These are phyloP conservation scores for Sordariomycetes sp. DNA, from an alignment of 2,329 filamentous ascomycete species.

Conservation along the genomic window DNA sequence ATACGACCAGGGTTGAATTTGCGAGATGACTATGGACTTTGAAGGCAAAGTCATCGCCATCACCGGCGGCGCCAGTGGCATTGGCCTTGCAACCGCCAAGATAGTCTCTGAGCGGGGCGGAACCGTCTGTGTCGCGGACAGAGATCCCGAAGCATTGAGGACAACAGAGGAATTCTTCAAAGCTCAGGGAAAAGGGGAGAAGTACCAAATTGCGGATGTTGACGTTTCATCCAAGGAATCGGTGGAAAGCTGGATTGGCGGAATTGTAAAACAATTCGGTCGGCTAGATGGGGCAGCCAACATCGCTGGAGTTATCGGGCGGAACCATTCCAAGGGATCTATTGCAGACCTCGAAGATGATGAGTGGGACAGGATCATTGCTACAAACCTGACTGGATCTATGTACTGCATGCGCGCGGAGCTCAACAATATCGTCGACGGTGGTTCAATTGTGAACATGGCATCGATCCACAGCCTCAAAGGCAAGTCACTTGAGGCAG, in stretches of 20 bases:
- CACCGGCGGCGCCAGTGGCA: slow-evolving; percentile 12
- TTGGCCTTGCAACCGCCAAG: slow-evolving; percentile 9
- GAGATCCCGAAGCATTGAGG: slow-evolving; percentile 18
- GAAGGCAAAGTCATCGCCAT: slow-evolving; percentile 6
- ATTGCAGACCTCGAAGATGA: slow-evolving; percentile 34
- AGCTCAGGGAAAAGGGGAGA: slow-evolving; percentile 10
- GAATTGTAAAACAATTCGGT: slow-evolving; percentile 37
- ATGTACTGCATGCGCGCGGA: slow-evolving; percentile 41
- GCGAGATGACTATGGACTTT: slow-evolving; percentile 2
- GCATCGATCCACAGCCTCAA: slow-evolving; percentile 36
- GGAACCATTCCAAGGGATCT: slow-evolving; percentile 27
- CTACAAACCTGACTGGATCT: slow-evolving; percentile 38
- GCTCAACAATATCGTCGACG: slow-evolving; percentile 25
- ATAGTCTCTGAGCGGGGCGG: slow-evolving; percentile 4
- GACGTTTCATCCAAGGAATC: neutral
- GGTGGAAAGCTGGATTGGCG: slow-evolving; percentile 41
- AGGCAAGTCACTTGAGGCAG: slow-evolving; percentile 19
- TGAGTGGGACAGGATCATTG: slow-evolving; percentile 38
- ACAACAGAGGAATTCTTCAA: slow-evolving; percentile 20
- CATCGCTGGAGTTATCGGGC: slow-evolving; percentile 41
- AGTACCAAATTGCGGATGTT: too few relatives aligned
- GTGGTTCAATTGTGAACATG: slow-evolving; percentile 51
- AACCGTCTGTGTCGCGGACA: slow-evolving; percentile 28
- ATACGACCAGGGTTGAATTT: too few relatives aligned
- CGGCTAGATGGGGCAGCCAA: slow-evolving; percentile 47